Evolutionary conservation across 2,329 filamentous ascomycete genomes (phyloP).

Genomic region (Pyrenochaeta sp.): DNA sequence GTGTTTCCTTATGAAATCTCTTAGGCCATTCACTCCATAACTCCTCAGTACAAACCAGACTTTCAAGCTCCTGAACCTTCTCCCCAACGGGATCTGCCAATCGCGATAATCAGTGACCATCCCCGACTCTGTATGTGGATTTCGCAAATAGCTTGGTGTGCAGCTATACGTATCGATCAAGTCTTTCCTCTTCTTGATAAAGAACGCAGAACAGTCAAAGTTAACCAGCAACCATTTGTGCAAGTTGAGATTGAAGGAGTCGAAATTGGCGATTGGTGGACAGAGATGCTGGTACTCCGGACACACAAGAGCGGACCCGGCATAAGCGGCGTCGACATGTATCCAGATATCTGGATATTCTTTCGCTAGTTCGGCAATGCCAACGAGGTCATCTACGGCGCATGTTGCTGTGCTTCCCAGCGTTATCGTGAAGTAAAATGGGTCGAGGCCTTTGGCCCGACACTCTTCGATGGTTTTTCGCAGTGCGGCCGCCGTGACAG

Average conservation of each 20-base stretch:
- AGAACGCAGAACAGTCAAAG: slow-evolving; percentile 84
- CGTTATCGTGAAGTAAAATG: slow-evolving; percentile 86
- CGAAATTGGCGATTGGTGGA: slow-evolving; percentile 70
- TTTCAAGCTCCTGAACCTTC: slow-evolving; percentile 88
- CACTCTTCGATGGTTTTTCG: slow-evolving; percentile 70
- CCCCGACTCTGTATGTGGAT: slow-evolving; percentile 80
- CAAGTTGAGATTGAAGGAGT: slow-evolving; percentile 95
- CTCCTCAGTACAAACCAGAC: slow-evolving; percentile 92
- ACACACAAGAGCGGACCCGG: slow-evolving; percentile 82
- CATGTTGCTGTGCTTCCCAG: slow-evolving; percentile 90
- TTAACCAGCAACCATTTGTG: slow-evolving; percentile 98
- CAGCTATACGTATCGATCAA: slow-evolving; percentile 83
- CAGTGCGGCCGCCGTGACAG: slow-evolving; percentile 73
- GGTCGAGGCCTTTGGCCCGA: slow-evolving; percentile 74
- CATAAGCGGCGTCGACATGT: slow-evolving; percentile 93
- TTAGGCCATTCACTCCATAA: slow-evolving; percentile 81
- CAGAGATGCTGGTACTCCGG: slow-evolving; percentile 80
- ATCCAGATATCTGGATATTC: slow-evolving; percentile 78
- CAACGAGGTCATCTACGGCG: slow-evolving; percentile 81
- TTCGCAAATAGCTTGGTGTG: slow-evolving; percentile 82
- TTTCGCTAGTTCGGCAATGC: slow-evolving; percentile 67
- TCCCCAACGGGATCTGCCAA: slow-evolving; percentile 94
- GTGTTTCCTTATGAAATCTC: slow-evolving; percentile 74
- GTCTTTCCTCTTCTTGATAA: slow-evolving; percentile 76
- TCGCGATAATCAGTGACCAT: slow-evolving; percentile 94